A percentile compares a stretch with the other conserved stretches of the same genome.
Conservation (phyloP, 192 early-diverging fungal genomes). For the Backusella parvicylindrica region DNA sequence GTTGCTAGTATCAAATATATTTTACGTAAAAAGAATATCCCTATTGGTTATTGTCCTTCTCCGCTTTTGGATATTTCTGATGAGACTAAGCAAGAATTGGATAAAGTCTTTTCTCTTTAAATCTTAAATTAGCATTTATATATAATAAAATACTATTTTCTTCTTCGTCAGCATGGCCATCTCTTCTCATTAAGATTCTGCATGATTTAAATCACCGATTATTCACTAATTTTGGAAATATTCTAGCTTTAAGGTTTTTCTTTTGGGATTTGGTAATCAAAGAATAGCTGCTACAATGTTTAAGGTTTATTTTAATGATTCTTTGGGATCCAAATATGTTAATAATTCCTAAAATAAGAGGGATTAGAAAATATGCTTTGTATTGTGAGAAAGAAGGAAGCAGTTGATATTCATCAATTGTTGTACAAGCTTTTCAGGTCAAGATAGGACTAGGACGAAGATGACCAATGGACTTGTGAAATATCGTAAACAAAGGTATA, state of each 20-base stretch:
- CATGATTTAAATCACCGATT: background rate
- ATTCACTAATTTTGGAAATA: background rate
- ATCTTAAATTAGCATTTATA: background rate
- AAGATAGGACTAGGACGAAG: too few relatives aligned
- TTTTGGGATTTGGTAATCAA: background rate
- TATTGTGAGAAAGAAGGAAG: too few relatives aligned
- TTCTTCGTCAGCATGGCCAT: background rate
- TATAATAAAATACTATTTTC: background rate
- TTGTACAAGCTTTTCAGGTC: too few relatives aligned
- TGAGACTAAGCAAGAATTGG: background rate
- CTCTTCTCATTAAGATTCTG: background rate
- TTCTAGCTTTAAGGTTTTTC: background rate
- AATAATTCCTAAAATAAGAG: too few relatives aligned
- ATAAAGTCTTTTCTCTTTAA: background rate
- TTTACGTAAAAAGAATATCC: conserved; percentile 14
- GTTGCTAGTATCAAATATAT: conserved; percentile 16
- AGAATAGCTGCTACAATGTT: background rate
- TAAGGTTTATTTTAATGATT: too few relatives aligned
- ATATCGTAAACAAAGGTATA: background rate
- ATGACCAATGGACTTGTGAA: too few relatives aligned
- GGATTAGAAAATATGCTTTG: too few relatives aligned
- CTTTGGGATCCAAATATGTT: too few relatives aligned
- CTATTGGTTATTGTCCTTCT: conserved; percentile 9
- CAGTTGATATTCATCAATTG: too few relatives aligned
- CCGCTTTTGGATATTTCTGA: conserved; percentile 10